Conservation (phyloP, 176 grass and related monocot genomes). For the maize (Zea mays) region Zm-B73-REFERENCE-NAM-5.0 NC_050099.1:19474501-19475000, state of each 20-base stretch:
- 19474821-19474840: not conserved
- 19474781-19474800: too few species aligned
- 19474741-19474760: too few species aligned
- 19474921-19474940: not conserved
- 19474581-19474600: too few species aligned
- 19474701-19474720: not conserved
- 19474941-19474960: not conserved
- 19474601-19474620: not conserved
- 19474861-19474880: not conserved
- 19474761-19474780: too few species aligned
- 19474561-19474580: too few species aligned
- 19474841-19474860: not conserved
- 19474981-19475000: not conserved
- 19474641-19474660: not conserved
- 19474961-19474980: not conserved
- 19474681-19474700: not conserved
- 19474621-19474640: not conserved
- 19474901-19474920: not conserved
- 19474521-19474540: too few species aligned
- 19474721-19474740: not conserved
- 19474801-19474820: too few species aligned
- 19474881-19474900: constrained; percentile 6
- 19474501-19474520: too few species aligned
- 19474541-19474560: too few species aligned
- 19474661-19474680: too few species aligned